Base-by-base conservation (phyloP, 225 moss, liverwort and hornwort species). In the Pseudoscleropodium purum region DNA sequence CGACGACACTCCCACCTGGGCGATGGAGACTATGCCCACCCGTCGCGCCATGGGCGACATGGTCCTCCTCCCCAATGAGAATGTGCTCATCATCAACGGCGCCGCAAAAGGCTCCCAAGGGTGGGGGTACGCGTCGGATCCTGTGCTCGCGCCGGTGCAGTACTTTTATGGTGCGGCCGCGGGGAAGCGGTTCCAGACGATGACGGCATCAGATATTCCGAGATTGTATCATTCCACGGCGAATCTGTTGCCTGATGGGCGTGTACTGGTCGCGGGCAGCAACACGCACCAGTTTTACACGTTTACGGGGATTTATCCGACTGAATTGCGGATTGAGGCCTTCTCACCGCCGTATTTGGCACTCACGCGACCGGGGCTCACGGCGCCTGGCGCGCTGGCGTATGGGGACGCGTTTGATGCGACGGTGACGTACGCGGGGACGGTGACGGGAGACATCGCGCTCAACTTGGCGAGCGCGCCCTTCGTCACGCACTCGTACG, bases 211-310 rank as follows among this genome's bases (percentile, higher is more conserved):
- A 4, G 66, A 37, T 6, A 90, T 91, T 19, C 88, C 95, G 27
- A 82, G 95, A 24, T 3, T 95, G 92, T 95, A 95, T 52, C 95
- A 95, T 81, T 94, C 94, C 3, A 89, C 90, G 7, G 95, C 95
- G 1, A 94, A 90, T 33, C 54, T 95, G 16, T 89, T 95, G 10
- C 51, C 92, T 1, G 95, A 95, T 19, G 95, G 89, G 1, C 90
- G 95, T 14, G 87, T 95, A 10, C 6, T 95, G 25, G 84, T 93
- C 33, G 93, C 95, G 1, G 95, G 95, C 1, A 90, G 91, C 81
- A 95, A 95, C 90, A 92, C 94, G 13, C 95, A 95, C 86, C 93
- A 95, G 74, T 93, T 93, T 84, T 95, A 95, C 74, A 95, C 93
- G 7, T 93, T 94, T 34, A 87, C 91, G 0, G 93, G 92, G 5